Base-by-base conservation (phyloP, 2,329 filamentous ascomycete genomes). In the Fonsecaea pedrosoi region DNA sequence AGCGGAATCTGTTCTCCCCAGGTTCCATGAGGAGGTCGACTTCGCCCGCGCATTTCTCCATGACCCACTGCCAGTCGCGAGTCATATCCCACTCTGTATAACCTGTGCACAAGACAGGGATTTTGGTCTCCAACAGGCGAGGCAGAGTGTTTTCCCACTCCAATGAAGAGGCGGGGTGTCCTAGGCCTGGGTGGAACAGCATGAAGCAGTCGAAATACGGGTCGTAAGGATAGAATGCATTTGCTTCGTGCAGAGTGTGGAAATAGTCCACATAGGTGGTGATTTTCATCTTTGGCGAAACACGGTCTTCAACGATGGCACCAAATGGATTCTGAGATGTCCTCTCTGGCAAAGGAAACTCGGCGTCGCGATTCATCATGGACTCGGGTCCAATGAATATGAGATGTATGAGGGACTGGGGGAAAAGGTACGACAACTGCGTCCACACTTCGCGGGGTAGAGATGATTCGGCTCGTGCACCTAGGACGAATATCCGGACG, bases 131-230 rank as follows among this genome's bases (percentile, higher is more conserved):
- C 21, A 99, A 84, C 34, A 99, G 85, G 74, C 93, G 85, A 1
- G 95, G 95, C 7, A 99, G 80, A 0, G 95, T 98, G 74, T 94
- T 89, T 66, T 90, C 87, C 95, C 96, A 99, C 78, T 99, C 95
- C 74, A 96, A 92, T 60, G 91, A 92, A 75, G 90, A 94, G 13
- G 94, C 92, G 0, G 96, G 94, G 78, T 99, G 95, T 12, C 95
- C 96, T 18, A 99, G 86, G 8, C 96, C 96, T 0, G 96, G 96
- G 76, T 99, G 96, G 84, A 98, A 99, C 60, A 97, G 86, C 75
- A 99, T 89, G 76, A 99, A 97, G 79, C 92, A 95, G 82, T 99
- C 95, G 78, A 99, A 97, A 82, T 99, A 99, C 0, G 95, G 95
- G 77, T 99, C 95, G 77, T 96, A 97, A 0, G 96, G 95, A 65